A percentile compares a stretch with the other conserved stretches of the same genome.
Conservation (phyloP, 108 stramenopile species). For the Skeletonema marinoi region DNA sequence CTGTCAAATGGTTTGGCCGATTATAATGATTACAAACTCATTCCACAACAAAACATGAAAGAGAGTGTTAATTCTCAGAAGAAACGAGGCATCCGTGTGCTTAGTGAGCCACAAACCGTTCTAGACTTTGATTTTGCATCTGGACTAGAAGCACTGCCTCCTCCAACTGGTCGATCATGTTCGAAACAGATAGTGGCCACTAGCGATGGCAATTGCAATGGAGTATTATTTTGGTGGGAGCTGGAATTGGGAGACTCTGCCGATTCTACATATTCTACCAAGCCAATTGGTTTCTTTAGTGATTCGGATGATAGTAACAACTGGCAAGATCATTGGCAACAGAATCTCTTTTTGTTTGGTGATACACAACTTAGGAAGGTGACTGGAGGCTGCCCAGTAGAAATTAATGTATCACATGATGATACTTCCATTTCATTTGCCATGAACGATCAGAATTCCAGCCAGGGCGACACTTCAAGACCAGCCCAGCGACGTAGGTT, state of each 20-base stretch:
- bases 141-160: constrained; percentile 49
- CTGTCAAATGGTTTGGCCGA: background rate
- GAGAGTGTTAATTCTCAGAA: background rate
- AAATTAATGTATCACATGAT: constrained; percentile 52
- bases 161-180: constrained; percentile 40
- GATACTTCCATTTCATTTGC: constrained; percentile 59
- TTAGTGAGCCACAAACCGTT: constrained; percentile 55
- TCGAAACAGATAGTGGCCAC: constrained; percentile 26
- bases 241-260: constrained; percentile 55
- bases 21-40: constrained; percentile 1
- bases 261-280: constrained; percentile 34
- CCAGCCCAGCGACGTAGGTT: constrained; percentile 23
- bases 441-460: background rate
- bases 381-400: constrained; percentile 32
- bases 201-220: constrained; percentile 58
- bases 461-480: background rate
- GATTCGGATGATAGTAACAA: constrained; percentile 11
- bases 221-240: constrained; percentile 88
- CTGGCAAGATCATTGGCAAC: constrained; percentile 92
- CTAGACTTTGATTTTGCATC: constrained; percentile 68
- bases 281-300: constrained; percentile 16
- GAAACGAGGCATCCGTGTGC: constrained; percentile 22
- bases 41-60: background rate
- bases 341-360: constrained; percentile 68
- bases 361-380: constrained; percentile 30